Evolutionary conservation across 768 basidiomycete genomes (phyloP).

Genomic region (Tricholomella constricta): DNA sequence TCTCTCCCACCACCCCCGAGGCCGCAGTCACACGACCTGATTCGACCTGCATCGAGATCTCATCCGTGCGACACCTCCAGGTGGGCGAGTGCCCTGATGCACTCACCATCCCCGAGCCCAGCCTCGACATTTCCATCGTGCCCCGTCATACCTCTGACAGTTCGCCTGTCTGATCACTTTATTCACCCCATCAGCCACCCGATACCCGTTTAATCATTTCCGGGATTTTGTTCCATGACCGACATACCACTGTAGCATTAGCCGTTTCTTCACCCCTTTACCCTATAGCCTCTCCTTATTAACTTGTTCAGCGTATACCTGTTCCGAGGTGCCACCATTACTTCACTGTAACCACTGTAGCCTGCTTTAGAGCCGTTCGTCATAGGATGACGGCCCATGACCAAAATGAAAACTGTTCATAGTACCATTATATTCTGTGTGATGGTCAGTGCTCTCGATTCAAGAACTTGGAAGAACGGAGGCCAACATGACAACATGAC

Average conservation of each 20-base stretch:
- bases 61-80: conserved; percentile 24
- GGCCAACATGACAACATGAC: no score
- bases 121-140: neutral
- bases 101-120: conserved; percentile 9
- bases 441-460: no score
- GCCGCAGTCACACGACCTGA: conserved; percentile 27
- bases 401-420: neutral
- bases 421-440: no score
- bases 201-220: neutral
- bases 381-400: neutral
- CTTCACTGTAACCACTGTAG: conserved; percentile 15
- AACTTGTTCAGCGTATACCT: neutral
- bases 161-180: conserved; percentile 8
- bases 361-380: neutral
- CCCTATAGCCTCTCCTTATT: conserved; percentile 13
- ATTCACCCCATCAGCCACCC: conserved; percentile 4
- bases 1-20: conserved; percentile 12
- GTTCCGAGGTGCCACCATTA: neutral
- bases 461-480: no score
- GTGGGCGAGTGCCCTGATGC: conserved; percentile 1
- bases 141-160: conserved; percentile 12
- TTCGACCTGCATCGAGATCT: conserved; percentile 31
- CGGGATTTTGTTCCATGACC: neutral
- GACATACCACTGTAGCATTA: conserved; percentile 21
- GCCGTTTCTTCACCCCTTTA: conserved; percentile 4